Base-by-base conservation (phyloP, 768 basidiomycete species). In the Lactifluus piperatus region DNA sequence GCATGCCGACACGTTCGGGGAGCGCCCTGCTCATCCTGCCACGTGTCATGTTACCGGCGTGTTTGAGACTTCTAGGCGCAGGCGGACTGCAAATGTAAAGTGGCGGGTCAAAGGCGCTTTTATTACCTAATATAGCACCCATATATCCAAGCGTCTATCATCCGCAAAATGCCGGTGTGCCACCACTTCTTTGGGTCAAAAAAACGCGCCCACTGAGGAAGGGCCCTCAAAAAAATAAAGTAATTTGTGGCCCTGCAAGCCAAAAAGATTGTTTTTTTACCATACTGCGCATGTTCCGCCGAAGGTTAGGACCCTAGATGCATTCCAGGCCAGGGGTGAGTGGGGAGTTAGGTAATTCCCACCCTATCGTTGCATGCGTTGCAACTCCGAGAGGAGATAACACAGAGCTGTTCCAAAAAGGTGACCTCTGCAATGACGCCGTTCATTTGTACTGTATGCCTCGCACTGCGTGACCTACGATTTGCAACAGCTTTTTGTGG, bases 121-220 rank as follows among this genome's bases (percentile, higher is more conserved):
- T 60, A 60, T 60, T 56, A 56, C 59, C 32, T 60, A 55, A 60
- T 60, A 55, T 45, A 43, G 53, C 24, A 50, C 53, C 24, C 34
- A 43, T 37, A 54, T 45, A 51, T 29, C 48, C 22, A 29, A 37
- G 48, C 22, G 53, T 48, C 51, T 24, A 44, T 51, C 16, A 45
- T 26, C 49, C 59, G 53, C 59, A 50, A 27, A 37, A 51, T 47
- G 49, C 54, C 54, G 37, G 49, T 16, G 27, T 56, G 53, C 54
- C 34, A 51, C 53, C 34, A 29, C 14, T 46, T 45, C 54, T 56
- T 49, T 34, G 54, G 43, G 11, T 51, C 49, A 56, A 46, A 46
- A 60, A 60, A 34, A 9, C 16, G 13, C 14, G 20, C 43, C 13
- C 9, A 30, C 43, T 45, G 30, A 39, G 48, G 32, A 39, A 41